Evolutionary conservation across 495 filamentous ascomycete genomes (phyloP), one percentile per base, ranked within the genome.

Genomic region (Aspergillus affinis): DNA sequence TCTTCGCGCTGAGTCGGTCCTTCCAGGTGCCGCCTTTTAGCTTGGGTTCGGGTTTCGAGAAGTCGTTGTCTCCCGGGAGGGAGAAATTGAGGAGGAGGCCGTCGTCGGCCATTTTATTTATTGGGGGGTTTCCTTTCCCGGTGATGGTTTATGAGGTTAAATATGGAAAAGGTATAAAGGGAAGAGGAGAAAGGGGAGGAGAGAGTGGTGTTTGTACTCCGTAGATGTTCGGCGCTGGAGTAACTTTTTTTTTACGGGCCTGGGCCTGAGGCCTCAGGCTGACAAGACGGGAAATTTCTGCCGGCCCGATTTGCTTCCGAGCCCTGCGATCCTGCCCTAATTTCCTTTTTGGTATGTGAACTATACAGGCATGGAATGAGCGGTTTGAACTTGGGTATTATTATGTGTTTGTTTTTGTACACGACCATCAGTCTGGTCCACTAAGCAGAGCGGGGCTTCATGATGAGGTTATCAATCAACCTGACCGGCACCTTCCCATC

Each of bases 31-130:
- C 94, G 59, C 94, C 94, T 72, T 86, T 92, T 70, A 96, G 91
- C 61, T 84, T 88, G 50, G 83, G 79, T 49, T 84, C 81, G 5
- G 81, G 81, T 57, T 87, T 88, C 30, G 74, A 74, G 55, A 78
- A 47, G 50, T 57, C 72, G 17, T 13, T 41, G 36, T 78, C 80
- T 63, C 90, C 89, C 15, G 82, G 80, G 29, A 94, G 77, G 56
- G 89, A 83, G 69, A 97, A 97, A 70, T 98, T 98, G 71, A 97
- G 80, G 51, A 97, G 83, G 84, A 98, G 88, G 53, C 91, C 92
- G 87, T 96, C 90, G 78, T 97, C 92, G 20, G 91, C 91, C 93
- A 97, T 68, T 49, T 54, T 97, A 60, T 53, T 63, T 32, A 12
- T 8, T 54, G n/a, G 23, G 23, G n/a, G 23, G 23, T 26, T 26